These are phyloP conservation scores for Hydrangea macrophylla DNA, from an alignment of 148 eudicot genomes.

Conservation along the genomic window DNA sequence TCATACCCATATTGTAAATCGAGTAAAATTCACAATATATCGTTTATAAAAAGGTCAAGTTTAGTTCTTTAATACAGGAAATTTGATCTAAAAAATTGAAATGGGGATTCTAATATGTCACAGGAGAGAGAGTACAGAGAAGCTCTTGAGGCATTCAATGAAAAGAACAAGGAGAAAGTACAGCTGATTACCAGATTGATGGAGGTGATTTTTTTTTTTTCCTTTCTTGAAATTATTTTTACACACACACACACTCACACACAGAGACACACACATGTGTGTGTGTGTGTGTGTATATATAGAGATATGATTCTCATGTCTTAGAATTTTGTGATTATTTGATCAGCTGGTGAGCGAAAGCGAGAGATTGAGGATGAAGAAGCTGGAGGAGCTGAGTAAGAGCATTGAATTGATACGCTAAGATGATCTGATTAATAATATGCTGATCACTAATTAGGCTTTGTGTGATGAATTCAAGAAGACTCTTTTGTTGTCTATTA, in stretches of 20 bases:
- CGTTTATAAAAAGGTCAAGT: background rate
- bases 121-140: slow-evolving; percentile 91
- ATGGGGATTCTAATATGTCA: slow-evolving; percentile 1
- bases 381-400: slow-evolving; percentile 88
- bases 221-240: background rate
- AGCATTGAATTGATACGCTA: slow-evolving; percentile 55
- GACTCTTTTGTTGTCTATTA: slow-evolving; percentile 19
- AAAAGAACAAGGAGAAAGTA: slow-evolving; percentile 90
- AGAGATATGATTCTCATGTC: background rate
- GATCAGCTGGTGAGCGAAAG: slow-evolving; percentile 85
- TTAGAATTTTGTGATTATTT: slow-evolving; percentile 2
- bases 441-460: slow-evolving; percentile 46
- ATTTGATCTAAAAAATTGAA: background rate
- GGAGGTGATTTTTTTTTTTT: slow-evolving; percentile 47
- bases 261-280: background rate
- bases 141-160: slow-evolving; percentile 79
- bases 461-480: slow-evolving; percentile 61
- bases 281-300: background rate
- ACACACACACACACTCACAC: too few relatives aligned
- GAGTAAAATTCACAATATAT: background rate
- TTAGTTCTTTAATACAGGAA: background rate
- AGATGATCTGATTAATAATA: slow-evolving; percentile 11
- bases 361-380: slow-evolving; percentile 82
- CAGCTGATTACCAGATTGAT: slow-evolving; percentile 80
- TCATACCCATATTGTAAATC: background rate